Base-by-base conservation (phyloP, 768 basidiomycete genomes). In the Rhodotorula paludigena region DNA sequence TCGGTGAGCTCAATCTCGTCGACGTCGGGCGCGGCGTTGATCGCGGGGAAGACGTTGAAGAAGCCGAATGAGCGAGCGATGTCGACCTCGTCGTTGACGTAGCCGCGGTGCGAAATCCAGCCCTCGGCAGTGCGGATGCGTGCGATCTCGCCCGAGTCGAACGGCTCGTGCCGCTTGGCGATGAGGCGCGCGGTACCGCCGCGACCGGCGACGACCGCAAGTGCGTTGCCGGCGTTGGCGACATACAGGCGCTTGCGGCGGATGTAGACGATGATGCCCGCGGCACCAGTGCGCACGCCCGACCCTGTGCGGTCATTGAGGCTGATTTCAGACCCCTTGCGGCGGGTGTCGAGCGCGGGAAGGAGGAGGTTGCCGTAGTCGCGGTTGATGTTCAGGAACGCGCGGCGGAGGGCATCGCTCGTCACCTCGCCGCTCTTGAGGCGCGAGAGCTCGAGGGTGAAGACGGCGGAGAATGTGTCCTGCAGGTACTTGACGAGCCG, bases 1-100 rank as follows among this genome's bases (percentile, higher is more conserved):
- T 90, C 87, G 4, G 85, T 83, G 25, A 99, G 80, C 54, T 86
- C 82, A 69, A 87, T 85, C 8, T 80, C 81, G 71, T 81, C 81
- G 68, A 94, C 84, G 77, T 90, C 85, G 0, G 96, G 94, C 11
- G 88, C 83, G 1, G 96, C 87, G 76, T 94, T 94, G 77, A 98
- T 84, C 41, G 92, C 85, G 0, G 93, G 94, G 53, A 91, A 83
- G 33, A 90, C 85, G 74, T 90, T 86, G 80, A 86, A 97, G 79
- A 88, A 91, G 0, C 96, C 96, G 78, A 98, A 97, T 1, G 90
- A 87, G 55, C 93, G 84, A n/a, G 93, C 92, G 7, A 90, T 84
- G 72, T 91, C 89, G 71, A 89, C 84, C 74, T 92, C 89, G 75
- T 94, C 91, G 78, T 93, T 94, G 67, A 99, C 87, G 53, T 88